Evolutionary conservation across 192 early-diverging fungal species (phyloP), one percentile per base, ranked within the genome.

Genomic region (Lobulomyces angularis): DNA sequence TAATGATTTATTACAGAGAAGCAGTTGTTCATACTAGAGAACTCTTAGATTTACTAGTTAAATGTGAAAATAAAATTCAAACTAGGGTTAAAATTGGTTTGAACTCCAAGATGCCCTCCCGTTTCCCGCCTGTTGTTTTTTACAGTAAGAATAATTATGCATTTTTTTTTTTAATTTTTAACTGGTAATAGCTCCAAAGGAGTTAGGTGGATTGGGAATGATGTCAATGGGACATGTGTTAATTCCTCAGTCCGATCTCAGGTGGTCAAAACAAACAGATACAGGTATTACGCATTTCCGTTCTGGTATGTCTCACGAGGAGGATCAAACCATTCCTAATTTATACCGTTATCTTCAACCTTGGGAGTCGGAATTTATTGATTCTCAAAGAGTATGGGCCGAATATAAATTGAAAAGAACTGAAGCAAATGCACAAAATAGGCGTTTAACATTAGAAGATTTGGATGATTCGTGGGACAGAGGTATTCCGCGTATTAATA

Each of bases 1-100:
- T 98, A 50, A 94, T 98, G 90, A 90, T 88, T 5, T 98, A 98
- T 62, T 95, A 77, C 66, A 84, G 94, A 54, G 94, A 98, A 58
- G 91, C 91, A 4, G 90, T 96, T 18, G 83, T 98, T 7, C 89
- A 94, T 49, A 98, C 94, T 0, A 81, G 92, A 20, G 94, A 98
- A 62, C 65, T 93, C 36, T 67, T 98, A 32, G 94, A 98, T 59
- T 69, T 98, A 45, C 68, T 98, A 31, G 94, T 98, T 28, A 96
- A 94, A 66, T 84, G 80, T 37, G 94, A 98, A 56, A 98, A 92
- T 62, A 96, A 96, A 69, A 91, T 98, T 41, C 94, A 98, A 64
- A 86, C 91, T 21, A 83, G 94, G 67, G 81, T 98, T 62, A 98
- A 94, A 77, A 94, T 95, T 65, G 94, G 94, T 42, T 74, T 98